phyloP scores from a whole-genome alignment of 2,329 filamentous ascomycete species.

The Aspergillus novofumigatus region DNA sequence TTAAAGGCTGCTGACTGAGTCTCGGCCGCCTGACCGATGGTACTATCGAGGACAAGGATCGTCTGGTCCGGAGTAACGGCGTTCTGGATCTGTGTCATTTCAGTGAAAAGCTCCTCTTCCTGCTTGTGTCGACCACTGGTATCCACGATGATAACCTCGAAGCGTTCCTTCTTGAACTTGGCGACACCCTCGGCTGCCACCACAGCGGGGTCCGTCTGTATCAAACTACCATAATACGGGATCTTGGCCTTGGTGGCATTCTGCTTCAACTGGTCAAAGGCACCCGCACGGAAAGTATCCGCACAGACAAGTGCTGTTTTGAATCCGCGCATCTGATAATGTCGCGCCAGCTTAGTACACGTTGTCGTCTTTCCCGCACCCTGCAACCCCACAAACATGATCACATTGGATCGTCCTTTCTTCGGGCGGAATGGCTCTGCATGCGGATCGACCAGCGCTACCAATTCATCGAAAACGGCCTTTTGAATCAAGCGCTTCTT shows the following conservation, averaged over 20 bases:
- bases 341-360: constrained; percentile 91
- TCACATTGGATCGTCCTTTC: constrained; percentile 93
- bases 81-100: constrained; percentile 94
- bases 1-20: constrained; percentile 96
- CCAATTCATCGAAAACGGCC: constrained; percentile 93
- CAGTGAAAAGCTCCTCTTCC: constrained; percentile 89
- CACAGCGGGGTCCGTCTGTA: constrained; percentile 89
- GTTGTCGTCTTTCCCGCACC: constrained; percentile 97
- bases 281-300: constrained; percentile 96
- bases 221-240: constrained; percentile 94
- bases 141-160: constrained; percentile 98
- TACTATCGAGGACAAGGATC: constrained; percentile 95
- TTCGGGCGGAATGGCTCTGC: constrained; percentile 94
- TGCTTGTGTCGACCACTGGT: constrained; percentile 93
- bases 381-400: constrained; percentile 99
- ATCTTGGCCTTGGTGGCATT: constrained; percentile 99
- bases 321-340: constrained; percentile 92
- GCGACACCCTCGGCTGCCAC: constrained; percentile 95
- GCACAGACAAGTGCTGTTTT: constrained; percentile 92
- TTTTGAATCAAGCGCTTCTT: constrained; percentile 99
- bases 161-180: constrained; percentile 97
- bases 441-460: constrained; percentile 92
- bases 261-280: constrained; percentile 97
- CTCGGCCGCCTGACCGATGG: constrained; percentile 94
- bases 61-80: constrained; percentile 93